Evolutionary conservation across 768 basidiomycete species (phyloP), one percentile per base, ranked within the genome.

Genomic region (Ramaria rubella): DNA sequence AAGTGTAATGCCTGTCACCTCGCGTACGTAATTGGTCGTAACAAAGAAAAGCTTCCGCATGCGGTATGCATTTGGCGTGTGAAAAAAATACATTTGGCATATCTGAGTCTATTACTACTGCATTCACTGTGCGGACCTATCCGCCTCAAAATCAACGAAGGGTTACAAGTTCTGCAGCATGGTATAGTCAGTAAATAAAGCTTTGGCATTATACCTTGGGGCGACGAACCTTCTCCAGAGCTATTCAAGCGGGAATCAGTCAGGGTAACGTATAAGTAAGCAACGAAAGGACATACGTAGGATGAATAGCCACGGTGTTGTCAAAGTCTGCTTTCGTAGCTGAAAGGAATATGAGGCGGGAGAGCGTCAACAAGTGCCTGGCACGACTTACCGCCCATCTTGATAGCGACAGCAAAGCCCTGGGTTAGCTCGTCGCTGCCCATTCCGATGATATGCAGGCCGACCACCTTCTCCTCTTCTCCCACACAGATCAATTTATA

Each of bases 361-460:
- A 36, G 43, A 21, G 60, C 38, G 42, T 19, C 12, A 30, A 30
- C 14, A 31, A 17, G 12, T 14, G 9, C n/a, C 36, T 30, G 4
- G 44, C 27, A 34, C n/a, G 21, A 70, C 77, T 11, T 63, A 80
- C 77, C 80, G 21, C 89, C 89, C 95, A 98, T 95, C 77, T 97
- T 98, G 63, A 99, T 77, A 12, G 96, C 96, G n/a, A 98, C 92
- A 2, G 75, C 90, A 70, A 96, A 97, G 60, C 95, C 95, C 77
- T 99, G 96, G 73, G 94, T 72, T 63, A 88, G 81, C 72, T 99
- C 96, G 67, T 99, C 96, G 64, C 87, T 89, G 42, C 96, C 96
- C 59, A 77, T 66, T 6, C 96, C 96, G 57, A 98, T 83, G 61
- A 97, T 82, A 72, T 98, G 96, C 44, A 97, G 73, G 11, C 96